These are phyloP conservation scores for Zea mays DNA, from an alignment of 176 grass and related monocot genomes.

Conservation along the genomic window DNA sequence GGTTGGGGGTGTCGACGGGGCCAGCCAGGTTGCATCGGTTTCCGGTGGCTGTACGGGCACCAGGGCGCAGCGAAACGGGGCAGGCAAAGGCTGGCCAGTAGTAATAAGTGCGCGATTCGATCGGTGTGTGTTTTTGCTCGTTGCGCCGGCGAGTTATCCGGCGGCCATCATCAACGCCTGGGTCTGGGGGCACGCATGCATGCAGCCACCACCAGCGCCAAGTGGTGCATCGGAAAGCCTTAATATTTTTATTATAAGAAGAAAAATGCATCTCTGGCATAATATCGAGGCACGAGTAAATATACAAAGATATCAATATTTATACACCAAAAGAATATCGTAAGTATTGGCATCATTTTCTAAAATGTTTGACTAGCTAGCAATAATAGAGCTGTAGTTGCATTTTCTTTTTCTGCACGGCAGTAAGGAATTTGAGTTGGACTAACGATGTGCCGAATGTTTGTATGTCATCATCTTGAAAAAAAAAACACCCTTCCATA, in stretches of 20 bases:
- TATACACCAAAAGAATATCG: neutral
- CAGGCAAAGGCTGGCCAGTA: no score
- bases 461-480: neutral
- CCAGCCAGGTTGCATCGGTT: slow-evolving; percentile 41
- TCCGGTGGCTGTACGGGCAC: slow-evolving; percentile 36
- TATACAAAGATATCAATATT: neutral
- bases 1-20: slow-evolving; percentile 4
- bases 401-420: neutral
- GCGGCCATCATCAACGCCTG: slow-evolving; percentile 39
- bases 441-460: neutral
- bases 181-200: no score
- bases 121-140: slow-evolving; percentile 16
- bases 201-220: neutral
- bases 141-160: slow-evolving; percentile 45
- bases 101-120: slow-evolving; percentile 3
- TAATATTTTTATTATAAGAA: no score
- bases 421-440: neutral
- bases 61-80: slow-evolving; percentile 46
- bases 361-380: neutral
- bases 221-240: neutral
- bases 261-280: no score
- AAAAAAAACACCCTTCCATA: neutral
- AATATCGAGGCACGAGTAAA: neutral
- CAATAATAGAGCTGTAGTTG: neutral
- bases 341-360: neutral